Evolutionary conservation across 257 asterid genomes (phyloP).

Genomic region (Lycium ferocissimum): DNA sequence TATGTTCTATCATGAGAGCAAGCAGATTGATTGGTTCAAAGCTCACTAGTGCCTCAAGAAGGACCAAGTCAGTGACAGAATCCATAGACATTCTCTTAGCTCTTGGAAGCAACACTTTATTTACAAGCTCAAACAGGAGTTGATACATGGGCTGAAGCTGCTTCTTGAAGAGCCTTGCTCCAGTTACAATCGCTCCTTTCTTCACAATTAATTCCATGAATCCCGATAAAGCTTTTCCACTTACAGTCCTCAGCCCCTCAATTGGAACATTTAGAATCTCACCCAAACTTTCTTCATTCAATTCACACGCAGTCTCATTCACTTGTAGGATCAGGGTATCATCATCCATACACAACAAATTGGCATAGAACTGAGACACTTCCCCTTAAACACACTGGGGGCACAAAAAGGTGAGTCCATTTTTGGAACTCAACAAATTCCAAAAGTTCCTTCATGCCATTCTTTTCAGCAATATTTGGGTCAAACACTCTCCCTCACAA

Average conservation of each 20-base stretch:
- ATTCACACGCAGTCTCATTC: too few relatives aligned
- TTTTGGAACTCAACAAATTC: background rate
- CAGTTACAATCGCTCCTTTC: background rate
- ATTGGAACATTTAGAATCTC: background rate
- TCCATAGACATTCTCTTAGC: too few relatives aligned
- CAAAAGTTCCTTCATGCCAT: background rate
- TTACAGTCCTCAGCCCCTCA: background rate
- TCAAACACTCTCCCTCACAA: background rate
- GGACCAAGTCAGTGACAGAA: background rate
- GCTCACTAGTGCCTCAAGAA: background rate
- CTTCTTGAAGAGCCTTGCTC: too few relatives aligned
- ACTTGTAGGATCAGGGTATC: accelerated
- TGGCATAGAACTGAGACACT: background rate
- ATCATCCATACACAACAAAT: too few relatives aligned
- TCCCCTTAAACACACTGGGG: background rate
- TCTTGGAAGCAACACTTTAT: background rate
- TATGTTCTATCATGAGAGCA: background rate
- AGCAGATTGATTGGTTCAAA: too few relatives aligned
- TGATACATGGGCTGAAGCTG: too few relatives aligned
- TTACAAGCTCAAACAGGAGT: background rate
- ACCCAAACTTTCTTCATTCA: too few relatives aligned
- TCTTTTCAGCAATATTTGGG: background rate
- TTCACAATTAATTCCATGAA: background rate
- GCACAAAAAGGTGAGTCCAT: background rate
- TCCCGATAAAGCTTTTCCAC: accelerated